These are phyloP conservation scores for Fusarium liriodendri DNA, from an alignment of 2,329 filamentous ascomycete genomes.

Conservation along the genomic window DNA sequence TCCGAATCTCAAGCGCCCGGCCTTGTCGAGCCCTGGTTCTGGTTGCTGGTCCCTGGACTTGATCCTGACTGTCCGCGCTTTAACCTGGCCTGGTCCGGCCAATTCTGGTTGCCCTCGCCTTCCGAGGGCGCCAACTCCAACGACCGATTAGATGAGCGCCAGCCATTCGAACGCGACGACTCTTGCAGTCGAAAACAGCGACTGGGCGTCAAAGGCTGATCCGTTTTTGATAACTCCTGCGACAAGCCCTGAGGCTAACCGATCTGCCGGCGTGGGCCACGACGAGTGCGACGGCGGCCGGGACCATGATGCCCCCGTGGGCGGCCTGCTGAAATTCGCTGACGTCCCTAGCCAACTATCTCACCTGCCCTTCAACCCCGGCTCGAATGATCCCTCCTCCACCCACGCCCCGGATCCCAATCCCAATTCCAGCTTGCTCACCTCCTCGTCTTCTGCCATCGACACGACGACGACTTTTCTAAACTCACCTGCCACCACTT, in stretches of 20 bases:
- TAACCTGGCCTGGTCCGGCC: constrained; percentile 25
- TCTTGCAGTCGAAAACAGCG: constrained; percentile 35
- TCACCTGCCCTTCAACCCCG: constrained; percentile 44
- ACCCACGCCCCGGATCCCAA: constrained; percentile 39
- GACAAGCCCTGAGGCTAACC: constrained; percentile 26
- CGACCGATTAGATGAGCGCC: constrained; percentile 39
- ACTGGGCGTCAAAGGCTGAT: constrained; percentile 18
- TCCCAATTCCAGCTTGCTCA: constrained; percentile 42
- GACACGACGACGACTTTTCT: constrained; percentile 37
- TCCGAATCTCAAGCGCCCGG: constrained; percentile 19
- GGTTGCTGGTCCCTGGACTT: constrained; percentile 20
- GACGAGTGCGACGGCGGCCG: constrained; percentile 35
- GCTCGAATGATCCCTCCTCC: constrained; percentile 42
- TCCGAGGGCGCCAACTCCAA: constrained; percentile 33
- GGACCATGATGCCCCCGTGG: constrained; percentile 43
- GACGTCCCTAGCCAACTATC: constrained; percentile 43
- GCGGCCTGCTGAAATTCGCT: constrained; percentile 45
- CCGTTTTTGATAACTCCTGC: constrained; percentile 26
- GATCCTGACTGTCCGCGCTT: constrained; percentile 17
- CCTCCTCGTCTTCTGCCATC: constrained; percentile 32
- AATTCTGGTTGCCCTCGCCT: constrained; percentile 31
- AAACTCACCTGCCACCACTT: constrained; percentile 25
- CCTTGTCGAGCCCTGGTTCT: constrained; percentile 26
- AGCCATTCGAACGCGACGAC: constrained; percentile 37
- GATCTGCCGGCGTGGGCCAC: constrained; percentile 33